Base-by-base conservation (phyloP, 306 rosid species). In the Rosa rugosa region DNA sequence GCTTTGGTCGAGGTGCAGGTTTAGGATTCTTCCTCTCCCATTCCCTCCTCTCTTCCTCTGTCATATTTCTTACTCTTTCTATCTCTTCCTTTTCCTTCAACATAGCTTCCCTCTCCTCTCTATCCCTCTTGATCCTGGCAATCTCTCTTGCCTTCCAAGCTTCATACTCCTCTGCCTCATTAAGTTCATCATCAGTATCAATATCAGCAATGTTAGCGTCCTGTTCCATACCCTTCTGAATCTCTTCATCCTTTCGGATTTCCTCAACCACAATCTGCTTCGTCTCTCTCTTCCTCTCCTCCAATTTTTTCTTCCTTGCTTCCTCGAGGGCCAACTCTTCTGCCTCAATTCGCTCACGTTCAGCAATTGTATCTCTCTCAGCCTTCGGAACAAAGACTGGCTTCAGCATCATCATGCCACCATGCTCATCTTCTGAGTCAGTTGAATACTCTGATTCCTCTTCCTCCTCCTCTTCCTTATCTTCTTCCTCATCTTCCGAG, bases 21-120 rank as follows among this genome's bases (percentile, higher is more conserved):
- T 89, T 95, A 0, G 97, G 97, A 86, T 95, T 93, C 90, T 81
- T 95, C 88, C 98, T 95, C 81, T 95, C 99, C 98, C 99, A 95
- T 53, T 95, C 99, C 81, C 96, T 92, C 86, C 99, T 88, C 84
- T 95, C 99, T 83, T 95, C 99, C 90, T 91, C 98, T 11, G 98
- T 91, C 99, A 95, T 95, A 80, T 91, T 95, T 83, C 98, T 90
- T 65, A 92, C 90, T 90, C 41, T 91, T 86, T 91, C 98, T 78
- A 93, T 84, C 91, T 91, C 99, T 83, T 92, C 99, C 80, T 83
- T 92, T 80, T 90, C 96, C 93, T 90, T 92, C 83, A 92, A 68
- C 90, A 90, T 82, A 42, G 96, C 96, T 68, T 92, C 98, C 18
- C 96, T 84, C 8, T 85, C 92, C 72, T 95, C 98, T 84, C 97